Conservation (phyloP, 106 monocot species). For the Acanthochlamys bracteata region DNA sequence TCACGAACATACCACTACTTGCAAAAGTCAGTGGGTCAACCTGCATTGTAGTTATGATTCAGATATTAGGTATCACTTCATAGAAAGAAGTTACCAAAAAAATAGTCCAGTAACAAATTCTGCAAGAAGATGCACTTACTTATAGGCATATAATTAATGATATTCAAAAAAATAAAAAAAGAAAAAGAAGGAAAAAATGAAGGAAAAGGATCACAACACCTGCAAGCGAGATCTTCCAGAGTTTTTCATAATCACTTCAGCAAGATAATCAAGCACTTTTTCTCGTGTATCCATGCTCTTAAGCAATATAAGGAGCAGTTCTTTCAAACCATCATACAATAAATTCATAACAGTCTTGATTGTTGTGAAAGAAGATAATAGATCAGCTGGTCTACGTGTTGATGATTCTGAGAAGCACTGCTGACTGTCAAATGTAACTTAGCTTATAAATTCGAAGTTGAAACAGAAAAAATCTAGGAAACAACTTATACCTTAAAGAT, state of each 20-base stretch:
- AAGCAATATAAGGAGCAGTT: conserved; percentile 58
- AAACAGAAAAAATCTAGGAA: too few species aligned
- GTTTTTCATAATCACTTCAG: conserved; percentile 76
- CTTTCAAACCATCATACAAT: conserved; percentile 79
- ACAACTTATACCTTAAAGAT: too few species aligned
- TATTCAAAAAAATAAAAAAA: too few species aligned
- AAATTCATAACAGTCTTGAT: conserved; percentile 83
- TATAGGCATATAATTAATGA: too few species aligned
- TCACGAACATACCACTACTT: conserved; percentile 84
- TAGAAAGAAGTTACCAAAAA: neutral
- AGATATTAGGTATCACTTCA: neutral
- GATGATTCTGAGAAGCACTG: conserved; percentile 90
- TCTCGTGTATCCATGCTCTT: conserved; percentile 84
- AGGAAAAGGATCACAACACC: conserved; percentile 33
- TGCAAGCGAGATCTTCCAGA: conserved; percentile 73
- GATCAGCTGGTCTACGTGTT: conserved; percentile 64
- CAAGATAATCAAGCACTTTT: conserved; percentile 76
- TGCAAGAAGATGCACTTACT: too few species aligned
- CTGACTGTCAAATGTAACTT: conserved; percentile 36
- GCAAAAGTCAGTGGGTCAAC: conserved; percentile 69
- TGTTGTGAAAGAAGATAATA: conserved; percentile 77
- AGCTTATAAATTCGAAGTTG: too few species aligned
- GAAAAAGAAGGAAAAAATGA: too few species aligned
- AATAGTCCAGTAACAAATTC: neutral
- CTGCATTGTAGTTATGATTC: conserved; percentile 19